Evolutionary conservation across 2,329 filamentous ascomycete species (phyloP), one percentile per base, ranked within the genome.

Genomic region (Dactylella cylindrospora): DNA sequence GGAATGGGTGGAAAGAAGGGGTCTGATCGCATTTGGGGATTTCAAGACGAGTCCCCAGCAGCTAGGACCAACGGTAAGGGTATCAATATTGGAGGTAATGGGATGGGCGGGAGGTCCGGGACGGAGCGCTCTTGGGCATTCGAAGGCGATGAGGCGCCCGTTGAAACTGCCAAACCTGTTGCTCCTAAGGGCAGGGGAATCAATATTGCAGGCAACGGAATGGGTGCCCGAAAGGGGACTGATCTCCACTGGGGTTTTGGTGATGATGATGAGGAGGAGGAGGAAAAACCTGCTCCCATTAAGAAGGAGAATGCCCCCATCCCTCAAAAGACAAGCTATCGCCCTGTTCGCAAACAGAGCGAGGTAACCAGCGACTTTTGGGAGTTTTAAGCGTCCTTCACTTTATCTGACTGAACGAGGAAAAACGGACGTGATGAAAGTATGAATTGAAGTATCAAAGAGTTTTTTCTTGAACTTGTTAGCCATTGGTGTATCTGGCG

Each of bases 61-160:
- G n/a, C 76, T 49, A 80, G 80, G 68, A 78, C 80, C 70, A 80
- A 80, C 70, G 31, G 47, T n/a, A 38, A 22, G 7, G 76, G 76
- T 22, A 78, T 79, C 55, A 69, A 69, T 29, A 80, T 80, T 57
- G 78, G 74, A 2, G 82, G 82, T 28, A 80, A 85, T 67, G 84
- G 84, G 51, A 86, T 86, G 83, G 84, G 84, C 39, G 80, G 80
- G 40, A 74, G 75, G 64, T 80, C 77, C 70, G 79, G 78, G 35
- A 75, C 77, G 32, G 74, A 65, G 12, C 75, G 79, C 52, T 73
- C 76, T 68, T 85, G 83, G 82, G 75, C 78, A 40, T 80, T 82
- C 64, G 79, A 79, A 13, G 36, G 44, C n/a, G 47, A 52, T n/a
- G 47, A 25, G n/a, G 22, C 35, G 4, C 9, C 35, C n/a, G n/a